phyloP scores from a whole-genome alignment of 148 eudicot species.

The Arctostaphylos glauca region DNA sequence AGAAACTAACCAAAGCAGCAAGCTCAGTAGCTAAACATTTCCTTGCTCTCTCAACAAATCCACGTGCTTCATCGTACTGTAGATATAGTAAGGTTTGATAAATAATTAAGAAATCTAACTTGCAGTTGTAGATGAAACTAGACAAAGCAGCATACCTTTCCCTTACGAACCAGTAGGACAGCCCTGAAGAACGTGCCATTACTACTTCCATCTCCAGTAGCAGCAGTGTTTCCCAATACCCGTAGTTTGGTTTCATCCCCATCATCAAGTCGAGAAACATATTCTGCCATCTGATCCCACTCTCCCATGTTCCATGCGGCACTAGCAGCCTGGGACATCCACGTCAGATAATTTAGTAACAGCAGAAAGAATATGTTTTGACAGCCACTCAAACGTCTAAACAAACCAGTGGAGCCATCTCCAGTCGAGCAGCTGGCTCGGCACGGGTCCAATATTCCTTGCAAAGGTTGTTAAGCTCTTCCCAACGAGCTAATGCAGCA shows the following conservation, averaged over 20 bases:
- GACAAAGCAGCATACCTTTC: conserved; percentile 51
- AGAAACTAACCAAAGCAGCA: conserved; percentile 81
- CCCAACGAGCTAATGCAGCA: conserved; percentile 99
- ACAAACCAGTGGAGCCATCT: conserved; percentile 96
- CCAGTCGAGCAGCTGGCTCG: conserved; percentile 85
- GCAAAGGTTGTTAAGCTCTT: conserved; percentile 88
- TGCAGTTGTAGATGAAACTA: not conserved
- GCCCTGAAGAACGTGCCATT: conserved; percentile 92
- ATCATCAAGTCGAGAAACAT: conserved; percentile 91
- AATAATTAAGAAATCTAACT: not conserved
- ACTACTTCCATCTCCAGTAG: conserved; percentile 89
- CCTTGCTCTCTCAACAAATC: conserved; percentile 93
- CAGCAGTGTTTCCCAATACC: conserved; percentile 82
- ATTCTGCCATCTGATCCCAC: conserved; percentile 99
- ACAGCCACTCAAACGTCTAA: conserved; percentile 8
- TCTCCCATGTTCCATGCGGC: conserved; percentile 99
- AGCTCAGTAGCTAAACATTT: conserved; percentile 94
- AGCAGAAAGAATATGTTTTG: conserved; percentile 5
- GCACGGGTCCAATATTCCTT: conserved; percentile 94
- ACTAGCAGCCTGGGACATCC: conserved; percentile 65
- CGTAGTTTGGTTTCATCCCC: conserved; percentile 87
- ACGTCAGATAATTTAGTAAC: not conserved
- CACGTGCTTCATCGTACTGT: conserved; percentile 97
- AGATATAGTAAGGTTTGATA: conserved; percentile 15
- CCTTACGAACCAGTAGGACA: conserved; percentile 82